Evolutionary conservation across 345 rosid species (phyloP).

Genomic region (Eucalyptus curtisii): DNA sequence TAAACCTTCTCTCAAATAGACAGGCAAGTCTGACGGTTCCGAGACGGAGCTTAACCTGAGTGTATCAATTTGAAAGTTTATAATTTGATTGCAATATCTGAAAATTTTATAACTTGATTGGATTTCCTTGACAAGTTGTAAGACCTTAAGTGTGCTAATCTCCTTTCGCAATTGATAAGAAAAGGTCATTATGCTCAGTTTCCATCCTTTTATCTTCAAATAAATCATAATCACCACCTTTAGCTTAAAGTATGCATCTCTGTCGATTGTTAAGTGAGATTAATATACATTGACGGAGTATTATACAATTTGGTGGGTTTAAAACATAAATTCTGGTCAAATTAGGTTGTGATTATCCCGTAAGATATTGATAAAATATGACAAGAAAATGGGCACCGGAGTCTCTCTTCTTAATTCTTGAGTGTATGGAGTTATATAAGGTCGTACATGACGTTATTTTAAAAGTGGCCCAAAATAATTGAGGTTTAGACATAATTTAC

Average conservation of each 20-base stretch:
- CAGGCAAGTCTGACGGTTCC: too few species aligned
- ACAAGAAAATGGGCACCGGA: neutral
- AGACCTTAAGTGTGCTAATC: neutral
- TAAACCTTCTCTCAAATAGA: too few species aligned
- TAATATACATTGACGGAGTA: neutral
- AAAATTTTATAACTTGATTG: neutral
- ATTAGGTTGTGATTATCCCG: neutral
- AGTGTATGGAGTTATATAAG: neutral
- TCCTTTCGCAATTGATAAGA: neutral
- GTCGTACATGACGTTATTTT: neutral
- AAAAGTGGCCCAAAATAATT: neutral
- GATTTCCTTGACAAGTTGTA: neutral
- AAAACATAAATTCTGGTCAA: neutral
- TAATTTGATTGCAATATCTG: neutral
- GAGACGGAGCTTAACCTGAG: too few species aligned
- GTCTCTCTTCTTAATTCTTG: neutral
- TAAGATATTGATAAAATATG: neutral
- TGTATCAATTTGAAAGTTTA: neutral
- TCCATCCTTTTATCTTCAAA: neutral
- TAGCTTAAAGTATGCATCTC: neutral
- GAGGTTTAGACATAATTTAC: neutral
- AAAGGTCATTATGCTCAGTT: neutral
- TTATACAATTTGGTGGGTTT: neutral
- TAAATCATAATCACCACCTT: neutral
- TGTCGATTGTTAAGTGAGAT: neutral